Evolutionary conservation across 768 basidiomycete genomes (phyloP).

Genomic region (Naganishia antarctica): DNA sequence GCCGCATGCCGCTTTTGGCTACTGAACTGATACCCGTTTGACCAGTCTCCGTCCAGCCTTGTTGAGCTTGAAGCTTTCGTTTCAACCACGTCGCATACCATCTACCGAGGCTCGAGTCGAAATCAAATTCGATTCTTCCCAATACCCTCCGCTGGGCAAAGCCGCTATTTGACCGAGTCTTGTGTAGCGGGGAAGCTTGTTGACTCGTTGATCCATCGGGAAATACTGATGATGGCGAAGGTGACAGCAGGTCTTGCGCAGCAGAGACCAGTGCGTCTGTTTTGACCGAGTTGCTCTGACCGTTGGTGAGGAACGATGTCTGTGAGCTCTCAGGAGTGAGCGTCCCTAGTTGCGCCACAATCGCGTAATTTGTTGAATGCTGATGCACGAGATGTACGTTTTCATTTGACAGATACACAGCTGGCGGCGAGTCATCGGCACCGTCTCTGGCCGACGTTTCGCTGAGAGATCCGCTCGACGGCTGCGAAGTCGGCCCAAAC

Average conservation of each 20-base stretch:
- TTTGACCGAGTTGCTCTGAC: neutral
- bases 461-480: neutral
- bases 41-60: neutral
- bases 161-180: neutral
- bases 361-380: neutral
- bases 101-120: constrained; percentile 57
- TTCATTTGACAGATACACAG: neutral
- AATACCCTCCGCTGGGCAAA: constrained; percentile 52
- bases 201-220: constrained; percentile 1
- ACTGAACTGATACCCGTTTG: neutral
- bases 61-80: constrained; percentile 19
- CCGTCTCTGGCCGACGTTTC: neutral
- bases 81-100: constrained; percentile 71
- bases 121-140: constrained; percentile 80
- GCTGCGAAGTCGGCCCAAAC: constrained; percentile 1
- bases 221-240: constrained; percentile 10
- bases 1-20: neutral
- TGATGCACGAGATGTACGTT: neutral
- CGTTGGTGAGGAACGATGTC: neutral
- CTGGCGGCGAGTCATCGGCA: constrained; percentile 1
- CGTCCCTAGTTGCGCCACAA: neutral
- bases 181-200: constrained; percentile 1
- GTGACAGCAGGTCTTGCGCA: neutral
- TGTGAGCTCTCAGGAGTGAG: constrained; percentile 9
- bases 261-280: neutral